A percentile compares a stretch with the other conserved stretches of the same genome.
Evolutionary conservation across 164 flowering plant species (phyloP).

Genomic region (Magnolia kwangsiensis): DNA sequence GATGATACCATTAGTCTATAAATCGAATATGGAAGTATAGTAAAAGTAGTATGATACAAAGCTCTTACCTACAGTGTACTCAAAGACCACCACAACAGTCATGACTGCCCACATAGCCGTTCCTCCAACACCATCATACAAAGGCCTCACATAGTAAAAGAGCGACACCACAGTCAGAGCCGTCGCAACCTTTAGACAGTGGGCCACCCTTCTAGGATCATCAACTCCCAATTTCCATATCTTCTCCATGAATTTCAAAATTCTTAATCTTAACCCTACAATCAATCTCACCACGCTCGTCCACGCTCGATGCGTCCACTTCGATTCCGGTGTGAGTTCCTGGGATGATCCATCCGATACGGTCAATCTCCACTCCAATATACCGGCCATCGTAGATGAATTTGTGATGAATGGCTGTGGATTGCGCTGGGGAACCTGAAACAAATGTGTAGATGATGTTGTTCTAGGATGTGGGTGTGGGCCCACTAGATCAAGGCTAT

Average conservation of each 20-base stretch:
- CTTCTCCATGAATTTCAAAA: slow-evolving; percentile 37
- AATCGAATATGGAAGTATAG: too few species aligned
- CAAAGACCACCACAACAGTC: slow-evolving; percentile 85
- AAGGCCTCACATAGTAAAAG: slow-evolving; percentile 71
- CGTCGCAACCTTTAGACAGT: slow-evolving; percentile 67
- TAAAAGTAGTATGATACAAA: too few species aligned
- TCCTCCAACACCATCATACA: slow-evolving; percentile 75
- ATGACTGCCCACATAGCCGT: slow-evolving; percentile 85
- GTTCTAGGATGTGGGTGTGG: neutral
- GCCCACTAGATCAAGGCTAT: too few species aligned
- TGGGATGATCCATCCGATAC: slow-evolving; percentile 36
- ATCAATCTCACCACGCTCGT: slow-evolving; percentile 23
- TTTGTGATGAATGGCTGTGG: neutral
- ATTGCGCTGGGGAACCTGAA: neutral
- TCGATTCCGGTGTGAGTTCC: slow-evolving; percentile 31
- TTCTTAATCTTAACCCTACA: slow-evolving; percentile 18
- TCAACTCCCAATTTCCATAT: slow-evolving; percentile 49
- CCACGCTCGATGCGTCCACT: slow-evolving; percentile 21
- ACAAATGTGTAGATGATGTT: neutral
- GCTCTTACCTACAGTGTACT: slow-evolving; percentile 60
- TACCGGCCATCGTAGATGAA: slow-evolving; percentile 23
- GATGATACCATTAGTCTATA: too few species aligned
- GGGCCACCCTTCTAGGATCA: slow-evolving; percentile 58
- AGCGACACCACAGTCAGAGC: slow-evolving; percentile 68
- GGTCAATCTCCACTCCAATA: slow-evolving; percentile 52